These are phyloP conservation scores for Rubia peregrina DNA, from an alignment of 305 asterid species.

Conservation along the genomic window DNA sequence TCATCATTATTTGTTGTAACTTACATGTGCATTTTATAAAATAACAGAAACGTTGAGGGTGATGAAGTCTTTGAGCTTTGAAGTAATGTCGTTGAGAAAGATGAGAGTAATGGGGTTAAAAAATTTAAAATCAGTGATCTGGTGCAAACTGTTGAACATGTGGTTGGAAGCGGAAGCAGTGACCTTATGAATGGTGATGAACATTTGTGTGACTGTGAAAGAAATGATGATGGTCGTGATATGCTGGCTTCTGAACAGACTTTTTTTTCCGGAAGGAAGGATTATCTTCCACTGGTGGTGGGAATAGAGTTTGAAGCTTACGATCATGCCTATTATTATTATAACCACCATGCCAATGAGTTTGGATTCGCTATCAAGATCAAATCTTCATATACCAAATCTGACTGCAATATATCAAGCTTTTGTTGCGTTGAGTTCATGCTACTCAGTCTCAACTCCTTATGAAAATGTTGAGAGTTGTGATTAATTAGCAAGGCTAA, in stretches of 20 bases:
- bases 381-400: slow-evolving; percentile 79
- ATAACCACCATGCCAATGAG: slow-evolving; percentile 64
- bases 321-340: slow-evolving; percentile 72
- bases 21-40: too few species aligned
- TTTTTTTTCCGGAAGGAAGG: slow-evolving; percentile 27
- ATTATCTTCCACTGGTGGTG: slow-evolving; percentile 45
- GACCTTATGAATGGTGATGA: slow-evolving; percentile 30
- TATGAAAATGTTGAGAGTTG: too few species aligned
- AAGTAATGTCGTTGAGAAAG: slow-evolving; percentile 34
- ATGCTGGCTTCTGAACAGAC: slow-evolving; percentile 23
- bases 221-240: slow-evolving; percentile 23
- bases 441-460: too few species aligned
- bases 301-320: slow-evolving; percentile 86
- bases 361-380: slow-evolving; percentile 73
- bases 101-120: slow-evolving; percentile 31
- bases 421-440: too few species aligned
- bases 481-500: neutral
- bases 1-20: too few species aligned
- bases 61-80: slow-evolving; percentile 39
- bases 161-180: slow-evolving; percentile 34
- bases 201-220: slow-evolving; percentile 32
- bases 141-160: slow-evolving; percentile 30
- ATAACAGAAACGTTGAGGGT: slow-evolving; percentile 27
- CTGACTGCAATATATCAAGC: slow-evolving; percentile 45
- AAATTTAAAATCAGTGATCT: slow-evolving; percentile 25